These are phyloP conservation scores for Blastocrithidia nonstop DNA, from an alignment of 208 protist genomes.

Conservation along the genomic window DNA sequence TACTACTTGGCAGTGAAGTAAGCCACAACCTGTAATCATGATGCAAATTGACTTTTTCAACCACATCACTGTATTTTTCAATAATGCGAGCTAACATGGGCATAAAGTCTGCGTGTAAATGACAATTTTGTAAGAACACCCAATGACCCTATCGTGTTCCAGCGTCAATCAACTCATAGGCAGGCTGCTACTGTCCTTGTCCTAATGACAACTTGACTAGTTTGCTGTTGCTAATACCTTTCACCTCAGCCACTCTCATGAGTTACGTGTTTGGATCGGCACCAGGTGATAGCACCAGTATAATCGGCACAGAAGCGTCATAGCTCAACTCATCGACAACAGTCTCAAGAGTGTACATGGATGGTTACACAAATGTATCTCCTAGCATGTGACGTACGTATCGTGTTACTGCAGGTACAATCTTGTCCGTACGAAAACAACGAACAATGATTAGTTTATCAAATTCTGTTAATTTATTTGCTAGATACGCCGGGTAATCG, in stretches of 20 bases:
- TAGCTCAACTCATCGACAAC: conserved; percentile 80
- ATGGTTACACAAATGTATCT: conserved; percentile 80
- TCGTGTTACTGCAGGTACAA: conserved; percentile 85
- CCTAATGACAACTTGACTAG: conserved; percentile 91
- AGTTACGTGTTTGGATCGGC: conserved; percentile 93
- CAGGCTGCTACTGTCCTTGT: conserved; percentile 89
- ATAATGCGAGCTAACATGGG: conserved; percentile 85
- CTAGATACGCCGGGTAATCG: conserved; percentile 42
- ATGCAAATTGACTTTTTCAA: conserved; percentile 82
- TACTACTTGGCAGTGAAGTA: conserved; percentile 92
- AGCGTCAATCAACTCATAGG: conserved; percentile 81
- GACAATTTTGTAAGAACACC: conserved; percentile 95
- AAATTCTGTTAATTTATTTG: conserved; percentile 42
- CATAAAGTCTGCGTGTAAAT: conserved; percentile 91
- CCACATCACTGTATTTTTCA: conserved; percentile 81
- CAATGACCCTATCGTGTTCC: conserved; percentile 81
- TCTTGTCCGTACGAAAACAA: conserved; percentile 91
- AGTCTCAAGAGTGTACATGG: conserved; percentile 88
- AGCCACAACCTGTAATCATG: conserved; percentile 96
- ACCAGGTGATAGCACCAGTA: conserved; percentile 95
- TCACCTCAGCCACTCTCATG: conserved; percentile 87
- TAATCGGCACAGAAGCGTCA: conserved; percentile 85
- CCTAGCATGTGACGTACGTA: conserved; percentile 80
- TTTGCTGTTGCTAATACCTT: conserved; percentile 61
- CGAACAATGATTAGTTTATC: conserved; percentile 87